Conservation (phyloP, 2,329 filamentous ascomycete species). For the Aspergillus vadensis region DNA sequence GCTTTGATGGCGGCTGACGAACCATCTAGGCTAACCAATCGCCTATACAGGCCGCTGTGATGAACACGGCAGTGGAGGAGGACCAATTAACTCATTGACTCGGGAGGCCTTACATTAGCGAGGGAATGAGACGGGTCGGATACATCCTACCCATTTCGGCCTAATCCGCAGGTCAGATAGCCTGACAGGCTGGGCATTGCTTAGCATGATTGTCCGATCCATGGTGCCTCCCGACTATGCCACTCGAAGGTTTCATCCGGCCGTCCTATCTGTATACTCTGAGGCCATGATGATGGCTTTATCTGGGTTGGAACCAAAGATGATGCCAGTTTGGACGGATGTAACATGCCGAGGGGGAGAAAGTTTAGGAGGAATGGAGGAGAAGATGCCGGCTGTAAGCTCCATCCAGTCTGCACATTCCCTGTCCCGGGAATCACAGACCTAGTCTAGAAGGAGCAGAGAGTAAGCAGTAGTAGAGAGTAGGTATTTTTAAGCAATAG, state of each 20-base stretch:
- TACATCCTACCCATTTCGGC: constrained; percentile 19
- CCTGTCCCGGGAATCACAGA: not conserved
- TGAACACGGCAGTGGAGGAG: not conserved
- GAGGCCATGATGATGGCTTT: not conserved
- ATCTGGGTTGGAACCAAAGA: not conserved
- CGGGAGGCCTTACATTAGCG: not conserved
- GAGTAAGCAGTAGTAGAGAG: no score
- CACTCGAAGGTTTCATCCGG: not conserved
- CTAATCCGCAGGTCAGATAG: constrained; percentile 46
- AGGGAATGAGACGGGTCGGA: not conserved
- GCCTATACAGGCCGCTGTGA: not conserved
- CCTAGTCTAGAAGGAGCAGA: no score
- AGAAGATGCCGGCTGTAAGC: not conserved
- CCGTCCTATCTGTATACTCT: not conserved
- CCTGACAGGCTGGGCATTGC: constrained; percentile 47
- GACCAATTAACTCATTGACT: not conserved
- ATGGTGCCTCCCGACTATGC: not conserved
- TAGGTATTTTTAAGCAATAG: no score
- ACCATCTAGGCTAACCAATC: not conserved
- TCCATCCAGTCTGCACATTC: not conserved
- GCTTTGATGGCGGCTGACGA: not conserved
- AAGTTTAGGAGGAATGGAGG: not conserved
- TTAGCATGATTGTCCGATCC: not conserved
- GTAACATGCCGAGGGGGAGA: not conserved
- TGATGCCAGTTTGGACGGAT: not conserved